phyloP scores from a whole-genome alignment of 164 flowering plant species.

The Houttuynia cordata region DNA sequence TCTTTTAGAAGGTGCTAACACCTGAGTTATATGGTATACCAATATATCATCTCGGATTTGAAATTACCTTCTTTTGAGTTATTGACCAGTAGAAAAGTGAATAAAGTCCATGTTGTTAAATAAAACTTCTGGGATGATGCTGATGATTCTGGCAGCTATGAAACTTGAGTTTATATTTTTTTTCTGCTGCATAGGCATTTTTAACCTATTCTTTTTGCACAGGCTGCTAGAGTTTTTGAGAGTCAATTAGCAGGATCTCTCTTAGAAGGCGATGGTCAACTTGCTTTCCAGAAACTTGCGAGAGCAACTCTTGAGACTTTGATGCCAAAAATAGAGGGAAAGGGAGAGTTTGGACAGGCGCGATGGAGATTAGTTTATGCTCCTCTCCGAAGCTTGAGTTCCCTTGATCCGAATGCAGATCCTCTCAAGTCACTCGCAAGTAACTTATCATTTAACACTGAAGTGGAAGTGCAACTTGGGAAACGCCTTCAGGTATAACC shows the following conservation, averaged over 20 bases:
- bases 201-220: constrained; percentile 8
- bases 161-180: too few relatives aligned
- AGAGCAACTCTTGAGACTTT: constrained; percentile 86
- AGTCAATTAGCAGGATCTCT: constrained; percentile 90
- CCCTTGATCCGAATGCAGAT: constrained; percentile 82
- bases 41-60: too few relatives aligned
- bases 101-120: too few relatives aligned
- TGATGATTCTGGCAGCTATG: too few relatives aligned
- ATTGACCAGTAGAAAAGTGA: too few relatives aligned
- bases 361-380: constrained; percentile 97
- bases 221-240: constrained; percentile 97
- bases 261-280: constrained; percentile 93
- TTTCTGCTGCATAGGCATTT: too few relatives aligned
- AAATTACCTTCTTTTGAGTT: too few relatives aligned
- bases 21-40: too few relatives aligned
- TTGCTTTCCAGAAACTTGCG: constrained; percentile 94
- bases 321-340: constrained; percentile 98
- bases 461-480: constrained; percentile 98
- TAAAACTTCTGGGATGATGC: too few relatives aligned
- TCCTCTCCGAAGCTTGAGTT: constrained; percentile 91
- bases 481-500: constrained; percentile 80
- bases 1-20: too few relatives aligned
- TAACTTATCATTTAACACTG: constrained; percentile 85
- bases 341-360: constrained; percentile 97
- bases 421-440: constrained; percentile 87